Percentiles rank a stretch among this genome's conserved stretches.
phyloP scores from a whole-genome alignment of 129 eudicot genomes.

The Lonicera japonica region DNA sequence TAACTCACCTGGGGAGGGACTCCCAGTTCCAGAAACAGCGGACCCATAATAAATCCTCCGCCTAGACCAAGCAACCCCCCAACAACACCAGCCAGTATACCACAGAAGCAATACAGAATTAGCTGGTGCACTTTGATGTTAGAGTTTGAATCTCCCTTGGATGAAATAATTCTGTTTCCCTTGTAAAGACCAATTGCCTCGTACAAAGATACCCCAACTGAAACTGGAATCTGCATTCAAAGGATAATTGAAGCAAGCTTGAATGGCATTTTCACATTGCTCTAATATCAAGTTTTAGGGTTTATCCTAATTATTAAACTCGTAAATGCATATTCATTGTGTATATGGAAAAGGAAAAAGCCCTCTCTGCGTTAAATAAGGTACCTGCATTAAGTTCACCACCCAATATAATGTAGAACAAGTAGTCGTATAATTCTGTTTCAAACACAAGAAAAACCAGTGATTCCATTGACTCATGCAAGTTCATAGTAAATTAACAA shows the following conservation, averaged over 20 bases:
- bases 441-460: constrained; percentile 13
- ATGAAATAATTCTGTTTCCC: constrained; percentile 61
- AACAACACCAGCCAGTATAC: constrained; percentile 73
- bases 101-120: constrained; percentile 47
- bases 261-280: neutral
- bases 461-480: constrained; percentile 6
- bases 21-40: constrained; percentile 88
- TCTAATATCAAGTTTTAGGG: neutral
- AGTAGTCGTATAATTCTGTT: constrained; percentile 64
- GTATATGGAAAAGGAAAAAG: neutral
- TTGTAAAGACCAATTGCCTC: constrained; percentile 66
- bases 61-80: constrained; percentile 95
- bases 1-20: constrained; percentile 84
- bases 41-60: constrained; percentile 95
- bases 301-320: neutral
- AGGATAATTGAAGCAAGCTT: constrained; percentile 1
- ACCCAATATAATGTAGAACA: constrained; percentile 79
- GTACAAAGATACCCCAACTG: constrained; percentile 70
- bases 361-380: neutral
- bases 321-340: neutral
- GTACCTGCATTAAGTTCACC: constrained; percentile 78
- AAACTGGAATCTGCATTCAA: constrained; percentile 61
- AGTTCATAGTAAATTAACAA: neutral
- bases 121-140: constrained; percentile 52
- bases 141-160: constrained; percentile 53